Evolutionary conservation across 257 asterid genomes (phyloP).

Genomic region (Catharanthus roseus): DNA sequence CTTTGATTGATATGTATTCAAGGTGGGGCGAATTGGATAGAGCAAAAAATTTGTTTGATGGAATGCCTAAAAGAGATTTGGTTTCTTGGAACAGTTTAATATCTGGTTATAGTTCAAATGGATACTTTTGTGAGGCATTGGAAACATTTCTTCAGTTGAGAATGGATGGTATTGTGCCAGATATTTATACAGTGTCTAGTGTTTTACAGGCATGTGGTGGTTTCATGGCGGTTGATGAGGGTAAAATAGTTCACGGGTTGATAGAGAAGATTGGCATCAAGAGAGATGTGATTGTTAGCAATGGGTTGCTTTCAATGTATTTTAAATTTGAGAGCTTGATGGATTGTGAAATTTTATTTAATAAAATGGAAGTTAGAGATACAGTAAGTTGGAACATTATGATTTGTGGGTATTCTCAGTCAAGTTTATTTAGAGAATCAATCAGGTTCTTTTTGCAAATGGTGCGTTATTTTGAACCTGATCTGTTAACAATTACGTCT

Average conservation of each 20-base stretch:
- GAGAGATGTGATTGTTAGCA: slow-evolving; percentile 41
- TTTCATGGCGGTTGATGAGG: slow-evolving; percentile 48
- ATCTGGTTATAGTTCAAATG: slow-evolving; percentile 36
- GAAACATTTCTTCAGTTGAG: slow-evolving; percentile 39
- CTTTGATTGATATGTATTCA: slow-evolving; percentile 71
- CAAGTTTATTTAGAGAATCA: slow-evolving; percentile 46
- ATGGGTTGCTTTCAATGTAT: slow-evolving; percentile 64
- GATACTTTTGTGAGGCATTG: slow-evolving; percentile 53
- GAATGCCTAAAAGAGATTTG: too few relatives aligned
- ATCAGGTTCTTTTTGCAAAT: slow-evolving; percentile 47
- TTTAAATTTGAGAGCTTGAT: slow-evolving; percentile 48
- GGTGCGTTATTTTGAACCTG: slow-evolving; percentile 49
- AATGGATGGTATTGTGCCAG: slow-evolving; percentile 39
- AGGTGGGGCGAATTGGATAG: slow-evolving; percentile 27
- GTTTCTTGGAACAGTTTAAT: too few relatives aligned
- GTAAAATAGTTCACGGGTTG: slow-evolving; percentile 56
- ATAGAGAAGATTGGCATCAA: slow-evolving; percentile 54
- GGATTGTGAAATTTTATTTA: slow-evolving; percentile 41
- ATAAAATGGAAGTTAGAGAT: slow-evolving; percentile 61
- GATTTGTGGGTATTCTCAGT: slow-evolving; percentile 55
- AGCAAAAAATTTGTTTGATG: too few relatives aligned
- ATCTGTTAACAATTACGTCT: slow-evolving; percentile 53
- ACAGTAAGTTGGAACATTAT: slow-evolving; percentile 68
- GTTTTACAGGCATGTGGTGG: slow-evolving; percentile 60
- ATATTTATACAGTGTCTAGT: slow-evolving; percentile 49